These are phyloP conservation scores for Gossypioides kirkii DNA, from an alignment of 345 rosid species.

Conservation along the genomic window DNA sequence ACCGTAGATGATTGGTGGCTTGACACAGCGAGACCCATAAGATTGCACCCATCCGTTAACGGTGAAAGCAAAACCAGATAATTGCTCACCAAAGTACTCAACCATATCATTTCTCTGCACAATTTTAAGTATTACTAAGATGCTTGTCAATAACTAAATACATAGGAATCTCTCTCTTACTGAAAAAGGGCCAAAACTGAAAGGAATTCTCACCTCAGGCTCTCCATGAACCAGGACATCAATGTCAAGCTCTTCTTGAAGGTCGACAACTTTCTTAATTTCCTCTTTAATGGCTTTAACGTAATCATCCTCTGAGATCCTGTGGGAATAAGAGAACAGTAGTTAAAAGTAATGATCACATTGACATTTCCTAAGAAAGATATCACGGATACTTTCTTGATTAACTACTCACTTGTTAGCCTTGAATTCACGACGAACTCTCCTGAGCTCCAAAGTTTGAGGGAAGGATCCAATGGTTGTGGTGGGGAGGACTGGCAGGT, in stretches of 20 bases:
- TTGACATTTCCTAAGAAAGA: background rate
- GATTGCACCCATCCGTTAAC: conserved; percentile 99
- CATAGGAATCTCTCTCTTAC: conserved; percentile 1
- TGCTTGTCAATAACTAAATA: background rate
- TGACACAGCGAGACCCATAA: conserved; percentile 95
- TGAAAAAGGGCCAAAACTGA: conserved; percentile 5
- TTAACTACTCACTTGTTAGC: conserved; percentile 70
- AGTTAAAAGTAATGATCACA: conserved; percentile 10
- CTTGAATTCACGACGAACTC: conserved; percentile 97
- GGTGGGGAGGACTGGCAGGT: conserved; percentile 93
- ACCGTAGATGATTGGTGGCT: conserved; percentile 97
- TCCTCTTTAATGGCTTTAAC: conserved; percentile 84
- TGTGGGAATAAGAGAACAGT: conserved; percentile 16
- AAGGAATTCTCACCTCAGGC: conserved; percentile 68
- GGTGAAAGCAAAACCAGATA: conserved; percentile 92
- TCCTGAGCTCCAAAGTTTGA: conserved; percentile 89
- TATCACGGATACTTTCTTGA: background rate
- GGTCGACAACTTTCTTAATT: conserved; percentile 78
- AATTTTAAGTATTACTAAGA: background rate
- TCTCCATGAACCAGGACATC: conserved; percentile 98
- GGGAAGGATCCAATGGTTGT: conserved; percentile 98
- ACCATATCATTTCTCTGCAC: conserved; percentile 97
- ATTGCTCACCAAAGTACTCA: conserved; percentile 96
- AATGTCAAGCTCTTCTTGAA: conserved; percentile 91
- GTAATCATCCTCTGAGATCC: conserved; percentile 89